Base-by-base conservation (phyloP, 2,329 filamentous ascomycete species). In the Pseudocercospora cruenta region DNA sequence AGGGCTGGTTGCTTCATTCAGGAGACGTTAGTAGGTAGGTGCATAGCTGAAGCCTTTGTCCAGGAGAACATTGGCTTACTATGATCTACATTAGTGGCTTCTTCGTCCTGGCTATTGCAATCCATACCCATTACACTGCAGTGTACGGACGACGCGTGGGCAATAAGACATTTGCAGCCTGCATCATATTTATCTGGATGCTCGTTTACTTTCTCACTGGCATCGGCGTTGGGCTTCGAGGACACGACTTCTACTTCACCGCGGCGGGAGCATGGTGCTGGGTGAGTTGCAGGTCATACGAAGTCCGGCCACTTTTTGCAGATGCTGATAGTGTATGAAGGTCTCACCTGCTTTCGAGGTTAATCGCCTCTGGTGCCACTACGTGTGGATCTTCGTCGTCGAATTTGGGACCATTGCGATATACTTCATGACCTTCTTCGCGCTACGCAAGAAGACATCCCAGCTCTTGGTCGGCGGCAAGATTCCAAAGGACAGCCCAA, bases 1-100 rank as follows among this genome's bases (percentile, higher is more conserved):
- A 92, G 76, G 90, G 88, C n/a, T 88, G 89, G 80, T 87, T 91
- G 57, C 81, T 91, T 2, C 89, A 88, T 4, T 86, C 85, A 0
- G 90, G 90, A 31, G 88, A 91, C 73, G 73, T 92, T 62, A 83
- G 88, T 0, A 88, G 86, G 55, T 43, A 24, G n/a, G 55, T 58
- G 12, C 19, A 58, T 24, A 5, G 31, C 33, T 28, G 31, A 5
- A 26, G 10, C 8, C 4, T 1, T n/a, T 10, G 10, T 33, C 2
- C n/a, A 8, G 4, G 22, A n/a, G 24, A 22, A 33, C 26, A 6
- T 22, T 55, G 22, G 51, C 51, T 92, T 58, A 83, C 87, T 0
- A 19, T 39, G 28, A 14, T 39, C 4, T 7, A 16, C 1, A n/a
- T 16, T 22, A 88, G 86, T 24, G 90, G 88, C 67, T 84, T 89